A percentile compares a stretch with the other conserved stretches of the same genome.
These are phyloP conservation scores for Oropetium thomaeum DNA, from an alignment of 176 grass and related monocot genomes.

Conservation along the genomic window DNA sequence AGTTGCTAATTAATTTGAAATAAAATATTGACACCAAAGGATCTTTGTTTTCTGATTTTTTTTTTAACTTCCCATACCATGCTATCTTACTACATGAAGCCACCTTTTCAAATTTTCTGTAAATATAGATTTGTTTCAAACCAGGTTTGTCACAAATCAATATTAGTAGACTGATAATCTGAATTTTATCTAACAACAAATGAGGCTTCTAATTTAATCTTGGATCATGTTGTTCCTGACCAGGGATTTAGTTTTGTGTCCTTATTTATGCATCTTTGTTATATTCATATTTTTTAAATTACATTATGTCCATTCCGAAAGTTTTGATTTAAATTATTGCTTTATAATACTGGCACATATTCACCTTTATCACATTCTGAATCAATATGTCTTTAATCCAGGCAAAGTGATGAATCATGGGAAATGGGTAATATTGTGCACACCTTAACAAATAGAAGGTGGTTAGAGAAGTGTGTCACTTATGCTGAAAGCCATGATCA, in stretches of 20 bases:
- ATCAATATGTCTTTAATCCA: conserved; percentile 30
- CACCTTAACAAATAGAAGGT: conserved; percentile 92
- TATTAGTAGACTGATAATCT: not conserved
- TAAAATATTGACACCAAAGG: not conserved
- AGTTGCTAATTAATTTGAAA: conserved; percentile 8
- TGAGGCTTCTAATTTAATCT: not conserved
- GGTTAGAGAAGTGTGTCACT: conserved; percentile 88
- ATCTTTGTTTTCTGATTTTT: not conserved
- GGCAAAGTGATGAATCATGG: conserved; percentile 82
- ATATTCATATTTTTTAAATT: too few relatives aligned
- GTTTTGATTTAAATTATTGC: not conserved
- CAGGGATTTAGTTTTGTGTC: not conserved
- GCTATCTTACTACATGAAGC: not conserved
- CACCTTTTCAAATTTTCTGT: not conserved
- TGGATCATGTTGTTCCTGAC: not conserved
- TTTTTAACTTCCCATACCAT: not conserved
- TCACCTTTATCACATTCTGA: conserved; percentile 19
- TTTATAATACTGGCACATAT: conserved; percentile 42
- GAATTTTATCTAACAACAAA: not conserved
- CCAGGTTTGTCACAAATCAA: not conserved
- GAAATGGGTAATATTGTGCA: conserved; percentile 91
- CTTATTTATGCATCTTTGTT: not conserved
- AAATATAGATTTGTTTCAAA: not conserved
- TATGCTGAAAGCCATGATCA: conserved; percentile 99
- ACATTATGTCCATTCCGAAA: not conserved